Evolutionary conservation across 805 yeast genomes (phyloP).

Genomic region (Kazachstania psychrophila): DNA sequence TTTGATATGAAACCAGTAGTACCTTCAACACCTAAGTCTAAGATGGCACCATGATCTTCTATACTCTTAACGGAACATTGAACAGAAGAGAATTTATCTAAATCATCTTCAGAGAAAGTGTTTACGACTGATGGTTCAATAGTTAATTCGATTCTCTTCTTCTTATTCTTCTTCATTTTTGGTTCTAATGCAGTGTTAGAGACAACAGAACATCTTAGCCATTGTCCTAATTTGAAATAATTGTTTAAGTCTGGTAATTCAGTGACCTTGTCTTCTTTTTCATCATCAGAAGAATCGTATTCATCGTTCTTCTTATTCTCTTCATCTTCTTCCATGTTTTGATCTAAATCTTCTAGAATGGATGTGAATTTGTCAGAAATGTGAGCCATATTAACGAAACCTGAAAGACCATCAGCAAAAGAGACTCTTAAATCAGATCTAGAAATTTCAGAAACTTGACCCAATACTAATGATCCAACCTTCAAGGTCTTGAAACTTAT

Average conservation of each 20-base stretch:
- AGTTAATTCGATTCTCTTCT: constrained; percentile 59
- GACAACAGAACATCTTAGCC: constrained; percentile 75
- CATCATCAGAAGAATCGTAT: constrained; percentile 25
- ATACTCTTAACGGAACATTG: constrained; percentile 72
- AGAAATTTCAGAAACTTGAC: constrained; percentile 57
- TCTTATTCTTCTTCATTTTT: constrained; percentile 32
- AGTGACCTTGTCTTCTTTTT: constrained; percentile 16
- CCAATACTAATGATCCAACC: constrained; percentile 68
- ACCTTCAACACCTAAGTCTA: constrained; percentile 56
- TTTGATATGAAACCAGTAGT: constrained; percentile 66
- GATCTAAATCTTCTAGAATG: constrained; percentile 49
- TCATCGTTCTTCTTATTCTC: constrained; percentile 32
- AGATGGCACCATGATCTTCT: constrained; percentile 86
- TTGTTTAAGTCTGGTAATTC: constrained; percentile 49
- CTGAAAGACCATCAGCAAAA: constrained; percentile 72
- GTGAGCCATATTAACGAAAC: constrained; percentile 66
- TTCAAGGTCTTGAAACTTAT: constrained; percentile 52
- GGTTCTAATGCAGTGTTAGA: constrained; percentile 39
- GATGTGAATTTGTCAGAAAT: constrained; percentile 55
- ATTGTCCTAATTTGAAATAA: constrained; percentile 65
- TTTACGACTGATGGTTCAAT: constrained; percentile 72
- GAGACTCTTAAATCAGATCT: constrained; percentile 58
- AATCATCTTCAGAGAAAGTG: constrained; percentile 54
- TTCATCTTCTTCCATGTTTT: constrained; percentile 35
- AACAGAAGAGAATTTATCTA: constrained; percentile 47